These are phyloP conservation scores for Aspergillus eucalypticola DNA, from an alignment of 2,329 filamentous ascomycete species.

Conservation along the genomic window DNA sequence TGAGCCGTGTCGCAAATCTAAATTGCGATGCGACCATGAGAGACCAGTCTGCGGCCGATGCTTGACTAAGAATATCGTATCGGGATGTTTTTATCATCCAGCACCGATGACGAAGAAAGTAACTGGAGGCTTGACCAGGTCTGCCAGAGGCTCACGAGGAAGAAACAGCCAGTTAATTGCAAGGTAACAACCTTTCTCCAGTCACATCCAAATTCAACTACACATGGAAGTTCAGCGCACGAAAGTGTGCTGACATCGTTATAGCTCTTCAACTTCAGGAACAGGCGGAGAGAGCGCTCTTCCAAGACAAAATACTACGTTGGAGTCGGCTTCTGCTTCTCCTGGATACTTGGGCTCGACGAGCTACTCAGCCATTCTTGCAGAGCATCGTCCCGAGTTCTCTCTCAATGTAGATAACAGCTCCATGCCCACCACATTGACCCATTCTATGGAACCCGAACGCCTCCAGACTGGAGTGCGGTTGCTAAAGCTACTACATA, in stretches of 20 bases:
- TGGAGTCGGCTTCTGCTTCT: slow-evolving; percentile 28
- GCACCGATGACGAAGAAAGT: slow-evolving; percentile 40
- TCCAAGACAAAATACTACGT: slow-evolving; percentile 20
- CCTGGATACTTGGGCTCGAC: slow-evolving; percentile 40
- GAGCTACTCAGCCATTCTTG: slow-evolving; percentile 37
- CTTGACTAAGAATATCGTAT: slow-evolving; percentile 29
- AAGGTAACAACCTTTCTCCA: slow-evolving; percentile 21
- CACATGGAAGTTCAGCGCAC: not conserved
- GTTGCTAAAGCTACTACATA: slow-evolving; percentile 32
- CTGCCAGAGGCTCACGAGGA: slow-evolving; percentile 16
- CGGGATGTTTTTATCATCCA: slow-evolving; percentile 41
- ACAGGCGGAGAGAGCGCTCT: slow-evolving; percentile 17
- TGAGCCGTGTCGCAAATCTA: slow-evolving; percentile 41
- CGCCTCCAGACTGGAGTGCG: slow-evolving; percentile 35
- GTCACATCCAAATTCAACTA: not conserved
- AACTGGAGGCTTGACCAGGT: slow-evolving; percentile 14
- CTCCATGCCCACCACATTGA: slow-evolving; percentile 18
- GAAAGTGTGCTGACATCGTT: slow-evolving; percentile 1
- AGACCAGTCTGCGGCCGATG: slow-evolving; percentile 38
- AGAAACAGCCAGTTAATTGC: slow-evolving; percentile 25
- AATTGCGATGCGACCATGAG: slow-evolving; percentile 39
- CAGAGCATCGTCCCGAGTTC: slow-evolving; percentile 37
- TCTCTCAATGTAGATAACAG: slow-evolving; percentile 32
- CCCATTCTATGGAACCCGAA: slow-evolving; percentile 25
- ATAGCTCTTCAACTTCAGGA: slow-evolving; percentile 28